phyloP scores from a whole-genome alignment of 139 green algal genomes.

The Chlamydomonas sp. region DNA sequence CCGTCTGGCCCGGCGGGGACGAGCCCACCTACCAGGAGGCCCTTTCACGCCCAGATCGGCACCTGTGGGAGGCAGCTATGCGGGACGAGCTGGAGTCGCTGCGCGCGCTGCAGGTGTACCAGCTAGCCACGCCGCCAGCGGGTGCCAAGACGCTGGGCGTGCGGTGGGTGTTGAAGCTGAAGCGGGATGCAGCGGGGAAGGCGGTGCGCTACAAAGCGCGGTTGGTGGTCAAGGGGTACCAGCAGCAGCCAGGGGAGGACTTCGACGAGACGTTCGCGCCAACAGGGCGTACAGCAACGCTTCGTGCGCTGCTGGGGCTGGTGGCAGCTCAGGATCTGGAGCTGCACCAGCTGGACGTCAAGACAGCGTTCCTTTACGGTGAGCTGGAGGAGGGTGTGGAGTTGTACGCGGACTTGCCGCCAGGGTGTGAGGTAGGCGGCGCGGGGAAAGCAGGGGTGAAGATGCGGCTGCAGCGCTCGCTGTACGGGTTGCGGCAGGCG shows the following conservation, averaged over 20 bases:
- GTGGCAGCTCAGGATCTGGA: slow-evolving; percentile 49
- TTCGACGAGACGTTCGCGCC: not conserved
- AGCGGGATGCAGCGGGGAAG: slow-evolving; percentile 20
- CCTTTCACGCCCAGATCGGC: not conserved
- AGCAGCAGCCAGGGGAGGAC: slow-evolving; percentile 7
- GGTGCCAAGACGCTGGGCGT: not conserved
- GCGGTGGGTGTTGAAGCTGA: slow-evolving; percentile 38
- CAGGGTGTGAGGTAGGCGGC: slow-evolving; percentile 15
- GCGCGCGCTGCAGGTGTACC: not conserved
- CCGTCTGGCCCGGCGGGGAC: no score
- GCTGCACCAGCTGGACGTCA: slow-evolving; percentile 63
- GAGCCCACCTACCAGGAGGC: no score
- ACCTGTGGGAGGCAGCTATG: not conserved
- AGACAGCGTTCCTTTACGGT: slow-evolving; percentile 69
- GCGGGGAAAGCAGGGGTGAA: not conserved
- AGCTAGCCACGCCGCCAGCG: not conserved
- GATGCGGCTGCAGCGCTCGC: slow-evolving; percentile 29
- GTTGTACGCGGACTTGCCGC: slow-evolving; percentile 38
- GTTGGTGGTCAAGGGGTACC: slow-evolving; percentile 54
- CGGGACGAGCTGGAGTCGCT: not conserved
- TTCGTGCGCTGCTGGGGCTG: slow-evolving; percentile 39
- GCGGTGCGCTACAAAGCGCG: slow-evolving; percentile 54
- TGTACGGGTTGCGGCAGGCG: slow-evolving; percentile 60
- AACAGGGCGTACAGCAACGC: not conserved
- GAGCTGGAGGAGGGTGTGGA: slow-evolving; percentile 42